phyloP scores from a whole-genome alignment of 176 grass and related monocot genomes.

The Carex littledalei region DNA sequence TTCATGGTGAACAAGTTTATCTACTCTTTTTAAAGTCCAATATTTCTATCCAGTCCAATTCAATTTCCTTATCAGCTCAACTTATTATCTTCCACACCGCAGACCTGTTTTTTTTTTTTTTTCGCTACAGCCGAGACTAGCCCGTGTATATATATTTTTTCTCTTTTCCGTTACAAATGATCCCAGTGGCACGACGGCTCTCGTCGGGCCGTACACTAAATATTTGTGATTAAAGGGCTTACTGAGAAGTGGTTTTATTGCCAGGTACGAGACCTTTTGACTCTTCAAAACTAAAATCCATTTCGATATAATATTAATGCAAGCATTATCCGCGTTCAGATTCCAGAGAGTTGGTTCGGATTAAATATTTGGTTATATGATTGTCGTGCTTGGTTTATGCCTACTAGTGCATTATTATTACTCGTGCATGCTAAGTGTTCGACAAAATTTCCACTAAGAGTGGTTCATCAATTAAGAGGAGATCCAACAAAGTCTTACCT shows the following conservation, averaged over 20 bases:
- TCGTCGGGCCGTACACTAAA: background rate
- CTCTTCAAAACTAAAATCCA: background rate
- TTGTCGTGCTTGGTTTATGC: background rate
- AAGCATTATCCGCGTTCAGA: background rate
- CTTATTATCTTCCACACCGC: too few species aligned
- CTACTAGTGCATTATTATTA: background rate
- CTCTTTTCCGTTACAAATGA: too few species aligned
- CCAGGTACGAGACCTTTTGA: background rate
- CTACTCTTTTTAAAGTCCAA: too few species aligned
- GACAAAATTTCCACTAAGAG: background rate
- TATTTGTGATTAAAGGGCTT: background rate
- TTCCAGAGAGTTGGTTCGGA: background rate
- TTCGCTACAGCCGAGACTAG: too few species aligned
- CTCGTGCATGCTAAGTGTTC: background rate
- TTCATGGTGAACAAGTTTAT: too few species aligned
- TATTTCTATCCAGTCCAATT: too few species aligned
- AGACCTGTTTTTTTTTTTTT: too few species aligned
- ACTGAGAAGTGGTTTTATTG: background rate
- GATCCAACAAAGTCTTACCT: slow-evolving; percentile 28
- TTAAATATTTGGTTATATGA: background rate
- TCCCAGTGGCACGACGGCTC: too few species aligned
- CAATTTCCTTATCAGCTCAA: too few species aligned
- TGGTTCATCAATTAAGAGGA: background rate
- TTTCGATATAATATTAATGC: background rate
- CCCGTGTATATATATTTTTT: too few species aligned